Base-by-base conservation (phyloP, 2,329 filamentous ascomycete genomes). In the Sporothrix sp. region DNA sequence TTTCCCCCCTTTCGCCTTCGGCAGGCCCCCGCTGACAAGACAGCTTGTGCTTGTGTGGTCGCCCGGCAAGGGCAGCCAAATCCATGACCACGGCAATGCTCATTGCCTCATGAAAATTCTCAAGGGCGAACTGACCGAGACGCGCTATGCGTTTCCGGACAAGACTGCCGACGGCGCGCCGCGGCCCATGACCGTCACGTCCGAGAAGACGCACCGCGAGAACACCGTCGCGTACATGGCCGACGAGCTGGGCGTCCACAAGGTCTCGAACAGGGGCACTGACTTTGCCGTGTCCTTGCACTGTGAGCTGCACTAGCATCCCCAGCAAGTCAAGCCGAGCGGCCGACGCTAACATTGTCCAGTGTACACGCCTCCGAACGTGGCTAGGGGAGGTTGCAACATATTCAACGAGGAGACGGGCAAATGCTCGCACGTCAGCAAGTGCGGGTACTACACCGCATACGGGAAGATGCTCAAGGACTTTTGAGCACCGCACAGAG, bases 81-180 rank as follows among this genome's bases (percentile, higher is more conserved):
- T 96, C 62, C 90, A 96, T 63, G 90, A 96, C 65, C 85, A 88
- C 66, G 84, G 83, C 62, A 87, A 91, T 55, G 87, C 89, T 35
- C 90, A 95, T 65, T 96, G 90, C 67, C 72, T 95, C 59, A 95
- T 95, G 87, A 95, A 84, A 72, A 82, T 91, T 57, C 76, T 95
- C 56, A 81, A 81, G 58, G 90, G 90, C 40, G 76, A 73, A 55
- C 71, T 95, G 54, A 85, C 81, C 59, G 90, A 96, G 70, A 90
- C 86, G 16, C 78, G 87, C 53, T 95, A 87, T 66, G 75, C 76
- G 47, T 89, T 85, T 69, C 89, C 89, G 1, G 63, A 71, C 20
- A 64, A 67, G 44, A 67, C 72, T 44, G 69, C 74, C 44, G 70
- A 71, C 6, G n/a, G 7, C 30, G 18, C 33, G 21, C 43, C 43